These are phyloP conservation scores for Tylopilus rubrobrunneus DNA, from an alignment of 768 basidiomycete species.

Conservation along the genomic window DNA sequence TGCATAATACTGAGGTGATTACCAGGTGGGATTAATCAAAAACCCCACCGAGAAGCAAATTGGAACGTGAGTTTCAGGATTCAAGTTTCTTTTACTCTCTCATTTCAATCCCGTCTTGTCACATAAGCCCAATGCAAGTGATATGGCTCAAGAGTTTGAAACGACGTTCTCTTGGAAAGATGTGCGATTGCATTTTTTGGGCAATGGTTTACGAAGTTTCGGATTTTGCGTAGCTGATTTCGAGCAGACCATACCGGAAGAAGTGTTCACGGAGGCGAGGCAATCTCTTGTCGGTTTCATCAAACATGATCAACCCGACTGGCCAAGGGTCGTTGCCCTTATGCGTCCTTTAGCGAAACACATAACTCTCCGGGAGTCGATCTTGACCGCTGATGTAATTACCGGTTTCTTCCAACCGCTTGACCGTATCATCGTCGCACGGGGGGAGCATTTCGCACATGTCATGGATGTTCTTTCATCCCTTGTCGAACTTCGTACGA, in stretches of 20 bases:
- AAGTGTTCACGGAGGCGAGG: slow-evolving; percentile 2
- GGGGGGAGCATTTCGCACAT: slow-evolving; percentile 2
- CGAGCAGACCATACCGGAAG: not conserved
- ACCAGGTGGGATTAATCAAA: slow-evolving; percentile 33
- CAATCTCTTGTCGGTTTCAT: slow-evolving; percentile 4
- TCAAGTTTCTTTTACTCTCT: not conserved
- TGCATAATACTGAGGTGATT: not conserved
- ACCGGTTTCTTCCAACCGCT: not conserved
- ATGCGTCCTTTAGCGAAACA: slow-evolving; percentile 5
- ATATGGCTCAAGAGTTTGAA: slow-evolving; percentile 35
- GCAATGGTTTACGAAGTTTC: not conserved
- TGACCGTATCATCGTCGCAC: not conserved
- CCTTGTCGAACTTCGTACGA: slow-evolving; percentile 3
- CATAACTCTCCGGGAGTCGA: not conserved
- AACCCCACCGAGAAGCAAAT: slow-evolving; percentile 31
- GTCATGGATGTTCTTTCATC: slow-evolving; percentile 8
- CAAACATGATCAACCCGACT: slow-evolving; percentile 3
- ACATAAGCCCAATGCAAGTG: slow-evolving; percentile 18
- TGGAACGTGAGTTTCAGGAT: slow-evolving; percentile 16
- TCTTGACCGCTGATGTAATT: not conserved
- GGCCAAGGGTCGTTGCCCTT: slow-evolving; percentile 6
- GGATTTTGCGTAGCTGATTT: not conserved
- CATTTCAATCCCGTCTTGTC: slow-evolving; percentile 3
- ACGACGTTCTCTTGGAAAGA: slow-evolving; percentile 41
- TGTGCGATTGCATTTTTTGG: slow-evolving; percentile 34